phyloP scores from a whole-genome alignment of 345 rosid genomes.

The Rubroshorea leprosula region DNA sequence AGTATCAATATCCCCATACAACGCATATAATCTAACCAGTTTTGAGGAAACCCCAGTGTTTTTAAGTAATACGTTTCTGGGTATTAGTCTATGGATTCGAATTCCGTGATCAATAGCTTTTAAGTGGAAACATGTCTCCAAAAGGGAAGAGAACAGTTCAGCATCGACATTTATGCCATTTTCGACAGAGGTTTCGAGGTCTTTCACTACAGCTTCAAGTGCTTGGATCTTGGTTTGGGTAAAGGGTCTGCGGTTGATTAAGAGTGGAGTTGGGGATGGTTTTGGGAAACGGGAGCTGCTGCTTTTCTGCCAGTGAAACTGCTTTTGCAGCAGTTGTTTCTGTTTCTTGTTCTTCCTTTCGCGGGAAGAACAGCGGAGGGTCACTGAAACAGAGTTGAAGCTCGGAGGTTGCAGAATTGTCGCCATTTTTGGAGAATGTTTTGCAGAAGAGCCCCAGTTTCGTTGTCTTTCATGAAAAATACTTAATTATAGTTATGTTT shows the following conservation, averaged over 20 bases:
- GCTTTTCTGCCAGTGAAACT: slow-evolving; percentile 13
- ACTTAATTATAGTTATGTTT: too few species aligned
- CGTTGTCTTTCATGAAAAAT: too few species aligned
- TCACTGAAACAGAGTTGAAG: slow-evolving; percentile 4
- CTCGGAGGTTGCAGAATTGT: slow-evolving; percentile 23
- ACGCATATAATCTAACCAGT: slow-evolving; percentile 50
- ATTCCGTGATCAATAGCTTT: slow-evolving; percentile 47
- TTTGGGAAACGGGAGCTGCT: slow-evolving; percentile 28
- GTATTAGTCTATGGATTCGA: slow-evolving; percentile 54
- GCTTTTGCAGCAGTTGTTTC: slow-evolving; percentile 22
- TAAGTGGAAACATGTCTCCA: slow-evolving; percentile 61
- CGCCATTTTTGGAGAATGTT: slow-evolving; percentile 23
- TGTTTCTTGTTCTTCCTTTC: slow-evolving; percentile 33
- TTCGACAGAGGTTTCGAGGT: slow-evolving; percentile 45
- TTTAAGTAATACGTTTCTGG: slow-evolving; percentile 38
- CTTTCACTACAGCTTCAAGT: slow-evolving; percentile 44
- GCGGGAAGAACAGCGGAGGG: slow-evolving; percentile 24
- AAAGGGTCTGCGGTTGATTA: slow-evolving; percentile 24
- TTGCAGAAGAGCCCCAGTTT: too few species aligned
- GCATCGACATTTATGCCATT: slow-evolving; percentile 53
- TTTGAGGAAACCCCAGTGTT: slow-evolving; percentile 59
- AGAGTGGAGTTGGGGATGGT: slow-evolving; percentile 57
- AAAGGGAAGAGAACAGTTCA: slow-evolving; percentile 58
- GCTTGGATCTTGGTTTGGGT: slow-evolving; percentile 52
- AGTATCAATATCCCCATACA: slow-evolving; percentile 38